phyloP scores from a whole-genome alignment of 306 rosid genomes.

The Psophocarpus tetragonolobus region DNA sequence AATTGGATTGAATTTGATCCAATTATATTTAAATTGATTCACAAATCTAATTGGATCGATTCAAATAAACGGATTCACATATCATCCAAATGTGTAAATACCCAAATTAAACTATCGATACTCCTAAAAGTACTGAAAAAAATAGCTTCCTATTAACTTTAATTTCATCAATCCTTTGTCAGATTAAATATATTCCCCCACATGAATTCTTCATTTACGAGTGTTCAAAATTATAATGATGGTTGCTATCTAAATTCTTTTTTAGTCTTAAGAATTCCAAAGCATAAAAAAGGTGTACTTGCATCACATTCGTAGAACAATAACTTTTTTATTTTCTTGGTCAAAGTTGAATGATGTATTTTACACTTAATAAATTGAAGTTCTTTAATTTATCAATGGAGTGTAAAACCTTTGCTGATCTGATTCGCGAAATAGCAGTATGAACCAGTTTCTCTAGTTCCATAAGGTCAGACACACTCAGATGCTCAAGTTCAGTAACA shows the following conservation, averaged over 20 bases:
- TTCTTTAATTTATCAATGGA: neutral
- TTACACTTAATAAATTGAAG: neutral
- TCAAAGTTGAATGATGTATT: neutral
- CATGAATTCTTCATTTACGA: neutral
- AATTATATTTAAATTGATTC: too few relatives aligned
- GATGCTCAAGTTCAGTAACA: slow-evolving; percentile 18
- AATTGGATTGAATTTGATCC: too few relatives aligned
- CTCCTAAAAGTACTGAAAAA: too few relatives aligned
- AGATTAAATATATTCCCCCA: too few relatives aligned
- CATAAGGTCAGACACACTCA: slow-evolving; percentile 13
- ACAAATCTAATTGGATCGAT: too few relatives aligned
- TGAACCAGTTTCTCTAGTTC: slow-evolving; percentile 21
- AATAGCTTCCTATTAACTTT: too few relatives aligned
- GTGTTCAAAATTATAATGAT: neutral
- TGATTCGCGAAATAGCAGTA: slow-evolving; percentile 2
- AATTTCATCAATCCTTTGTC: too few relatives aligned
- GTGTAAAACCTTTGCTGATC: slow-evolving; percentile 24
- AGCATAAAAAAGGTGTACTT: neutral
- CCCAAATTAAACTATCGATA: too few relatives aligned
- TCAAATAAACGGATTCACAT: too few relatives aligned
- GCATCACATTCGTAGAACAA: neutral
- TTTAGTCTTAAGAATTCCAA: neutral
- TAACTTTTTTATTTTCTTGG: neutral
- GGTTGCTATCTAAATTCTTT: neutral
- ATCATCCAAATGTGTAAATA: too few relatives aligned